Conservation (phyloP, 257 asterid species). For the Nemophila menziesii region DNA sequence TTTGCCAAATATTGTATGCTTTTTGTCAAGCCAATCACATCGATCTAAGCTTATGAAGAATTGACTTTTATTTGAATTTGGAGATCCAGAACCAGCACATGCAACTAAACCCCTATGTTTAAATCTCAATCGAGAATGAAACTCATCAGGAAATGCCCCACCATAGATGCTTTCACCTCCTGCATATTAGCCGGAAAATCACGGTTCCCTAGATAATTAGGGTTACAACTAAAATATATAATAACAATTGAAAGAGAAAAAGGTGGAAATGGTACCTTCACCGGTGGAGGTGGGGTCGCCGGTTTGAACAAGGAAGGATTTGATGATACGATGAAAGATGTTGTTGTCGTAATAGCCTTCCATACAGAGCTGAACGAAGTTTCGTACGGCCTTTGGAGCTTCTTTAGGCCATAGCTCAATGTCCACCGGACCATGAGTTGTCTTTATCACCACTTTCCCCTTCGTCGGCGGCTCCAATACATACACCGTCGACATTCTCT, state of each 20-base stretch:
- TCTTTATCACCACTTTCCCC: constrained; percentile 74
- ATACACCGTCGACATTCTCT: constrained; percentile 72
- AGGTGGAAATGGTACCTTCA: constrained; percentile 32
- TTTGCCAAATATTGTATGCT: constrained; percentile 93
- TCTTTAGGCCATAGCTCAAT: constrained; percentile 98
- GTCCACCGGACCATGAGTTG: constrained; percentile 82
- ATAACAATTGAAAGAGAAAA: too few relatives aligned
- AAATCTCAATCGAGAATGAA: constrained; percentile 91
- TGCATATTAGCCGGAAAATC: constrained; percentile 19
- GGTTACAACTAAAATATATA: too few relatives aligned
- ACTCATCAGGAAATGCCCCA: constrained; percentile 73
- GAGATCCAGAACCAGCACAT: constrained; percentile 76
- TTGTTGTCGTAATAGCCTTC: constrained; percentile 79
- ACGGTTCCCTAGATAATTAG: too few relatives aligned
- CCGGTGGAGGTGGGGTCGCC: constrained; percentile 89
- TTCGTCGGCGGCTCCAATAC: constrained; percentile 96
- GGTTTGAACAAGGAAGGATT: constrained; percentile 69
- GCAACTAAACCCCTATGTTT: constrained; percentile 98
- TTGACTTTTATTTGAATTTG: constrained; percentile 90
- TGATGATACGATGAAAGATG: constrained; percentile 77
- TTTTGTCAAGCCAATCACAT: constrained; percentile 84
- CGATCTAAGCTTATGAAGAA: constrained; percentile 84
- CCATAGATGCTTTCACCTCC: constrained; percentile 98
- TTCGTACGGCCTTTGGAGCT: constrained; percentile 93
- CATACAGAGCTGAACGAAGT: constrained; percentile 91